phyloP scores from a whole-genome alignment of 352 stramenopile genomes.

The Hyaloperonospora brassicae region DNA sequence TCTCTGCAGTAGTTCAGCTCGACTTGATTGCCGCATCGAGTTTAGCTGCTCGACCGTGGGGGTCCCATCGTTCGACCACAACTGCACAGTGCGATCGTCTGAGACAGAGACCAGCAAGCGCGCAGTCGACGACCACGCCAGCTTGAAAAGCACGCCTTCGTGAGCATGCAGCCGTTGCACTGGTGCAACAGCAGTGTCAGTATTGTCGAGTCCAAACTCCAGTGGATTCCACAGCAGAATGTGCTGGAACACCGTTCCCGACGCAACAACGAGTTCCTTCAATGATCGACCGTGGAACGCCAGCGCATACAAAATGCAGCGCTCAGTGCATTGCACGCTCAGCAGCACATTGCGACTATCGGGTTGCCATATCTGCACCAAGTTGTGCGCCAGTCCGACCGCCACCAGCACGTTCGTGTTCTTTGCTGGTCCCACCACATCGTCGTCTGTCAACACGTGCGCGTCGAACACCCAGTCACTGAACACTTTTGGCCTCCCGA shows the following conservation, averaged over 20 bases:
- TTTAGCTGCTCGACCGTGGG: slow-evolving; percentile 12
- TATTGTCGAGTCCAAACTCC: slow-evolving; percentile 9
- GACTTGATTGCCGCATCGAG: neutral
- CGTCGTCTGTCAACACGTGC: slow-evolving; percentile 38
- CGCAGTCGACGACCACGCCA: slow-evolving; percentile 66
- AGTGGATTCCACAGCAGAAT: slow-evolving; percentile 71
- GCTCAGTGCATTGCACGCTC: slow-evolving; percentile 61
- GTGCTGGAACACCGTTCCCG: slow-evolving; percentile 81
- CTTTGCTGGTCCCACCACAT: slow-evolving; percentile 9
- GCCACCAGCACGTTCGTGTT: slow-evolving; percentile 32
- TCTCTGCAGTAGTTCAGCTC: slow-evolving; percentile 15
- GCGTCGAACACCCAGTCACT: slow-evolving; percentile 83
- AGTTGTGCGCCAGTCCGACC: slow-evolving; percentile 79
- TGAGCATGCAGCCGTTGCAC: slow-evolving; percentile 67
- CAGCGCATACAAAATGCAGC: slow-evolving; percentile 79
- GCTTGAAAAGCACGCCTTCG: slow-evolving; percentile 81
- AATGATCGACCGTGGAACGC: slow-evolving; percentile 60
- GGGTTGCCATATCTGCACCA: slow-evolving; percentile 70
- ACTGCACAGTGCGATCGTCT: slow-evolving; percentile 76
- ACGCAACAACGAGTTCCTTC: slow-evolving; percentile 60
- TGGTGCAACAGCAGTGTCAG: slow-evolving; percentile 20
- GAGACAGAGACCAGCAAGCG: slow-evolving; percentile 71
- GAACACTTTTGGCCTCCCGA: slow-evolving; percentile 55
- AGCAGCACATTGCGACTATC: slow-evolving; percentile 35
- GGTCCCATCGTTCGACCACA: slow-evolving; percentile 52